Conservation (phyloP, 192 early-diverging fungal species). For the Allomyces arbusculus region DNA sequence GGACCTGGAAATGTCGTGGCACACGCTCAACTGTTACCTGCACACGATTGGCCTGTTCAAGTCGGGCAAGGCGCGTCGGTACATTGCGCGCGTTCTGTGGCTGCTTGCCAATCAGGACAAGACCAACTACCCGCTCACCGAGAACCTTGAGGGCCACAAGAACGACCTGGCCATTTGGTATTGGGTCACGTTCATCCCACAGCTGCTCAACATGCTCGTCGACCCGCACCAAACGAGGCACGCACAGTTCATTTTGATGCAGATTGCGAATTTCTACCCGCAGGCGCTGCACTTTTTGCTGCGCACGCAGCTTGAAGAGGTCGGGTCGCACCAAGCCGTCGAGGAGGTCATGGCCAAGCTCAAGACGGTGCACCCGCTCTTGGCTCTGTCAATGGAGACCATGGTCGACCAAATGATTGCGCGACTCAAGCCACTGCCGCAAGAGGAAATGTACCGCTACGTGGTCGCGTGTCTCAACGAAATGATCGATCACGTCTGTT, state of each 20-base stretch:
- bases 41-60: slow-evolving; percentile 81
- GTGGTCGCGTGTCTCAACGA: slow-evolving; percentile 82
- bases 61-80: slow-evolving; percentile 68
- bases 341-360: slow-evolving; percentile 89
- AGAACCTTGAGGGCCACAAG: slow-evolving; percentile 73
- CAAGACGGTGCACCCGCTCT: slow-evolving; percentile 83
- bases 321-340: slow-evolving; percentile 45
- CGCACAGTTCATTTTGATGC: slow-evolving; percentile 63
- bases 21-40: slow-evolving; percentile 89
- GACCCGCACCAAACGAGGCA: slow-evolving; percentile 47
- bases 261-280: slow-evolving; percentile 74
- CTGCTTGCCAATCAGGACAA: slow-evolving; percentile 70
- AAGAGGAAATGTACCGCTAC: slow-evolving; percentile 94
- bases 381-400: slow-evolving; percentile 89
- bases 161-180: slow-evolving; percentile 84
- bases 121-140: slow-evolving; percentile 44
- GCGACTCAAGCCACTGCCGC: slow-evolving; percentile 75
- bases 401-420: slow-evolving; percentile 97
- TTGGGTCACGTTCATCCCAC: slow-evolving; percentile 97
- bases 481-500: background rate
- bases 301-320: slow-evolving; percentile 80
- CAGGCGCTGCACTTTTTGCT: slow-evolving; percentile 89
- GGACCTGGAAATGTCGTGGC: slow-evolving; percentile 59
- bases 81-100: slow-evolving; percentile 82
- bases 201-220: slow-evolving; percentile 59